Base-by-base conservation (phyloP, 768 basidiomycete species). In the Amanita molliuscula region DNA sequence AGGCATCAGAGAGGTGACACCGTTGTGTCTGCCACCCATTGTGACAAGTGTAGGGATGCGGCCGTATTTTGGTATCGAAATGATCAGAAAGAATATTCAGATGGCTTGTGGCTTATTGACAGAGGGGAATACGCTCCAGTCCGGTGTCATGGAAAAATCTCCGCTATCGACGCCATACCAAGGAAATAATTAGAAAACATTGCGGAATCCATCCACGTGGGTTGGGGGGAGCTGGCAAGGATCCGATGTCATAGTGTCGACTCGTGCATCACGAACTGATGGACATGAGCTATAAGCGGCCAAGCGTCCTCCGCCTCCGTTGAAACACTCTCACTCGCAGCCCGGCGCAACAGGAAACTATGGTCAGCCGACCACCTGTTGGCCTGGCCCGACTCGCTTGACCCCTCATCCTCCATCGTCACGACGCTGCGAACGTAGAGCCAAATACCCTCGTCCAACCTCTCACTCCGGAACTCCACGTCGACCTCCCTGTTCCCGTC, bases 11-110 rank as follows among this genome's bases (percentile, higher is more conserved):
- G 66, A 74, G 16, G 64, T 66, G 0, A 70, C 75, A 6, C 81
- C 85, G 5, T 70, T 79, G 3, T 88, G 84, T 59, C 63, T 88
- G 43, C 77, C 80, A 0, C 79, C 82, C 0, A 77, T 88, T 44
- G 60, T 87, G 52, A 82, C 82, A 3, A 70, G 77, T 51, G 61
- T 69, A 16, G 59, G 67, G 50, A 71, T 78, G 74, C 66, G 57
- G 13, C 69, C 71, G 0, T 64, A 67, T 1, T 76, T 78, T 56
- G 84, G 85, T 0, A 69, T 85, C 8, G 76, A 79, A 21, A 62
- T 69, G 21, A 62, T 84, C 20, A 71, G 82, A 58, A 61, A 63
- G 58, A 83, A 77, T 56, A 81, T 88, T 16, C 62, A 65, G 8
- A 74, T 81, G 34, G 82, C 76, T 13, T 85, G 83, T 31, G 38